Conservation (phyloP, 306 rosid genomes). For the Inga laurina region DNA sequence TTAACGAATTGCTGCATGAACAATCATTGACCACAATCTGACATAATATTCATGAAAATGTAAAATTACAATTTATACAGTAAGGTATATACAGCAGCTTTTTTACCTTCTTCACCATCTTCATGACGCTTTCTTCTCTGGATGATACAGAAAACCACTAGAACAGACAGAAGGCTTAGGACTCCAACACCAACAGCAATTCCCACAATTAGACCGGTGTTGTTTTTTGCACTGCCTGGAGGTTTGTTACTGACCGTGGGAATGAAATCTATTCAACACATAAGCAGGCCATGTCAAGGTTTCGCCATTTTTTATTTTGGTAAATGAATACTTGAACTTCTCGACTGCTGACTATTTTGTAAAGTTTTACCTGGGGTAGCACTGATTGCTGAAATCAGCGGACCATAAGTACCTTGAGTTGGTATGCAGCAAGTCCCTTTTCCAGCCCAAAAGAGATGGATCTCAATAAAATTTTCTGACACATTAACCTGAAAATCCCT, state of each 20-base stretch:
- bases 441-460: slow-evolving; percentile 92
- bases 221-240: slow-evolving; percentile 49
- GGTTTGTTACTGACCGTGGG: slow-evolving; percentile 61
- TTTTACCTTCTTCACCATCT: slow-evolving; percentile 59
- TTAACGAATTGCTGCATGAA: neutral
- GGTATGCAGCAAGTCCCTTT: slow-evolving; percentile 88
- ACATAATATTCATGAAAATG: neutral
- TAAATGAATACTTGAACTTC: slow-evolving; percentile 17
- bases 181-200: slow-evolving; percentile 63
- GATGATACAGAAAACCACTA: slow-evolving; percentile 34
- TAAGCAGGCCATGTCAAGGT: slow-evolving; percentile 21
- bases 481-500: slow-evolving; percentile 45
- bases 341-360: neutral
- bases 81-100: neutral
- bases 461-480: slow-evolving; percentile 63
- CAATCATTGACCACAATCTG: neutral
- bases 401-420: slow-evolving; percentile 64
- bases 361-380: slow-evolving; percentile 64
- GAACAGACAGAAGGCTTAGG: slow-evolving; percentile 40
- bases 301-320: neutral
- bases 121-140: slow-evolving; percentile 47
- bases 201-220: slow-evolving; percentile 60
- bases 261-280: slow-evolving; percentile 51
- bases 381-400: slow-evolving; percentile 74
- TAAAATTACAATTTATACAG: neutral